Evolutionary conservation across 768 basidiomycete genomes (phyloP), one percentile per base, ranked within the genome.

Genomic region (Postia placenta): DNA sequence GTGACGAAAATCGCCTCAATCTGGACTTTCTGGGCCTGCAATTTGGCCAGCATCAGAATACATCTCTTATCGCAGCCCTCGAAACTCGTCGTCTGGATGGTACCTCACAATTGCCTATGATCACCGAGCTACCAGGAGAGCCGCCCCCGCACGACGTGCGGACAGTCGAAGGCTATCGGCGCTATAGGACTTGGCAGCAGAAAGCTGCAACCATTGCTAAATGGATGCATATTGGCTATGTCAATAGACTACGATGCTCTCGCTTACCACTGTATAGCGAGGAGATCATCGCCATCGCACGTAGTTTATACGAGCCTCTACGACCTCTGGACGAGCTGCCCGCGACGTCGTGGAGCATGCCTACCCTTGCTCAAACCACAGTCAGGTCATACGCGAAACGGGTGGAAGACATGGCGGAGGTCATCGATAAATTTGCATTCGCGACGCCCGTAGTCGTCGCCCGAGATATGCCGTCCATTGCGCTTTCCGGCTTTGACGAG

Each of bases 371-470:
- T 14, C 74, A 81, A 39, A 63, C 61, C 15, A 67, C 77, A 23
- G 72, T 95, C 53, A 80, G 78, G 51, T 87, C 92, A 4, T 82
- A 83, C 56, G 66, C 68, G 6, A 63, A 72, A 12, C 80, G 92
- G 11, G 77, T 78, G 2, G 67, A 75, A 37, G 73, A 76, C 0
- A 71, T 85, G 67, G 67, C 71, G 1, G 63, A 65, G 17, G 52
- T 76, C 17, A 66, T 95, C 45, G 78, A 87, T 47, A 69, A 67
- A 20, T 97, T 95, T 60, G 81, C 85, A 0, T 91, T 91, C 56
- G 80, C 79, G 17, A 93, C 92, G 0, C 90, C 93, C 0, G 59
- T 80, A 1, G 90, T 77, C 0, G 83, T 93, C 14, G 86, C 87
- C 11, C 69, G 74, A 24, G 92, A 93, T 64, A 61, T 96, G 43